These are phyloP conservation scores for Blastocystis hominis DNA, from an alignment of 352 stramenopile genomes.

Conservation along the genomic window DNA sequence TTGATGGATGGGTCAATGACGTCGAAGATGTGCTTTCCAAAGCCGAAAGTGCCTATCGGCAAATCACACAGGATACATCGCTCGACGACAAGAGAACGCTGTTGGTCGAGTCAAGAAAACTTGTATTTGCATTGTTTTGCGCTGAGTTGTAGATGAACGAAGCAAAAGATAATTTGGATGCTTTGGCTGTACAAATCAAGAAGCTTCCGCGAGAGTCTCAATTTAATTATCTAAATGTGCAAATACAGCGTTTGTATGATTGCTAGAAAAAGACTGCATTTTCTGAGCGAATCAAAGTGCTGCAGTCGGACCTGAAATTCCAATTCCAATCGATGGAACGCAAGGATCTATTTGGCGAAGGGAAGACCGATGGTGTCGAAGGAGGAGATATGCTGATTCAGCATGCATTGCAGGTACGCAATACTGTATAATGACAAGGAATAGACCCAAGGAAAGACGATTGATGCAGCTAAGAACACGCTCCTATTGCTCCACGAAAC, in stretches of 20 bases:
- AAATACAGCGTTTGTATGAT: neutral
- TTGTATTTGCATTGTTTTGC: neutral
- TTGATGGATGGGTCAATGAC: conserved; percentile 24
- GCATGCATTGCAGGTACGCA: neutral
- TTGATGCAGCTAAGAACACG: conserved; percentile 33
- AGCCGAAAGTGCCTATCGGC: neutral
- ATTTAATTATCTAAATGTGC: conserved; percentile 25
- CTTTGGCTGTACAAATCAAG: conserved; percentile 8
- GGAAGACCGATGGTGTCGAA: conserved; percentile 1
- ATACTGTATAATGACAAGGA: neutral
- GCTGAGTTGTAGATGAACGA: neutral
- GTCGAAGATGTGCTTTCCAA: neutral
- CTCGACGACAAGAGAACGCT: conserved; percentile 10
- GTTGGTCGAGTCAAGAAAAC: neutral
- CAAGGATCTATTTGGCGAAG: neutral
- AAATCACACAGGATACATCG: conserved; percentile 10
- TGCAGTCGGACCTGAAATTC: conserved; percentile 34
- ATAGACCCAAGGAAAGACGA: conserved; percentile 40
- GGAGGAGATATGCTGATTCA: conserved; percentile 33
- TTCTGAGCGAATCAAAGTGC: conserved; percentile 16
- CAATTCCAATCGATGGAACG: conserved; percentile 33
- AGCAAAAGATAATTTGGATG: conserved; percentile 33
- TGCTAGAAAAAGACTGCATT: conserved; percentile 11
- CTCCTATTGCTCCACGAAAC: conserved; percentile 1
- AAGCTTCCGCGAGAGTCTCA: neutral